Evolutionary conservation across 2,329 filamentous ascomycete species (phyloP).

Genomic region (Aureobasidium zeae): DNA sequence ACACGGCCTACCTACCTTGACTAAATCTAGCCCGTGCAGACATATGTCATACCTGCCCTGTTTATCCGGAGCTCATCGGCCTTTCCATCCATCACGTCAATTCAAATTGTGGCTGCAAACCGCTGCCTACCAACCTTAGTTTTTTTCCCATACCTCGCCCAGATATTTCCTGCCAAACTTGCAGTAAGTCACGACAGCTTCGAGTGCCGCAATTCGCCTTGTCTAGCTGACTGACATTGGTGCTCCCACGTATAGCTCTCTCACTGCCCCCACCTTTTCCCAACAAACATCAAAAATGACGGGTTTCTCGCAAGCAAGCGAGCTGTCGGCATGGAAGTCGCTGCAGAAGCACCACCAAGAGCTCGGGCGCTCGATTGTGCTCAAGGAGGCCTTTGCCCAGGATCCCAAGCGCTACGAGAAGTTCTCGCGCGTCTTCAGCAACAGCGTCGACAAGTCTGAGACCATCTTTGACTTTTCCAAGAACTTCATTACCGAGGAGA

Average conservation of each 20-base stretch:
- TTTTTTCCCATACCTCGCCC: neutral
- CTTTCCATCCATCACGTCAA: constrained; percentile 3
- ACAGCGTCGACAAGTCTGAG: constrained; percentile 67
- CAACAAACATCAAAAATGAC: constrained; percentile 37
- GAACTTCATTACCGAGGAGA: constrained; percentile 95
- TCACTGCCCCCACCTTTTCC: constrained; percentile 14
- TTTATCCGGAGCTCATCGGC: constrained; percentile 12
- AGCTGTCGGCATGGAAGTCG: constrained; percentile 77
- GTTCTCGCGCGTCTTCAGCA: constrained; percentile 77
- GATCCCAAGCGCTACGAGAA: constrained; percentile 84
- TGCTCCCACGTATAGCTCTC: constrained; percentile 11
- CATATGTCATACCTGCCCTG: no score
- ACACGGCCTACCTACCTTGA: no score
- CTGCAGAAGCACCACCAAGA: constrained; percentile 80
- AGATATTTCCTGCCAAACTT: neutral
- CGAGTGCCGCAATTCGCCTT: no score
- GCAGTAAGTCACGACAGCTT: no score
- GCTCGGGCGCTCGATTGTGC: constrained; percentile 75
- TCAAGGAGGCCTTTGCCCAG: constrained; percentile 81
- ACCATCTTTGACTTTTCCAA: constrained; percentile 99
- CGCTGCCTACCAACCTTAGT: neutral
- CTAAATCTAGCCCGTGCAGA: no score
- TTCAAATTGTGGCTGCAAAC: constrained; percentile 8
- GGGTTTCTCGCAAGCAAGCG: constrained; percentile 71
- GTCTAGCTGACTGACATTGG: neutral